Percentiles rank a stretch among this genome's conserved stretches.
Evolutionary conservation across 768 basidiomycete species (phyloP).

Genomic region (Pleurotus platypus): DNA sequence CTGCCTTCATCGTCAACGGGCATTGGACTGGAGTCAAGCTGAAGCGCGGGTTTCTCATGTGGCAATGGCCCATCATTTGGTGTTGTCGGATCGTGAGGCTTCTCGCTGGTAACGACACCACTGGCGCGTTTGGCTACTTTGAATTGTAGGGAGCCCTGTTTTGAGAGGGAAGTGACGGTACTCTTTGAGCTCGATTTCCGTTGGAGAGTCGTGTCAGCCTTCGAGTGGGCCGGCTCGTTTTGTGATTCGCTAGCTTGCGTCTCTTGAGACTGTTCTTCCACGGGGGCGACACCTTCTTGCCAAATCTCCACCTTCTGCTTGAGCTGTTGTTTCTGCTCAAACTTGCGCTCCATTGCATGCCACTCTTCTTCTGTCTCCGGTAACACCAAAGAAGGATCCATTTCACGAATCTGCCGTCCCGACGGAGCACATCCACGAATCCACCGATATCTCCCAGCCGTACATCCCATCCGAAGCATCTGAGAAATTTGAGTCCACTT

Average conservation of each 20-base stretch:
- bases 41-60: not conserved
- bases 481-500: conserved; percentile 43
- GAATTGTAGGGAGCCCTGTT: conserved; percentile 2
- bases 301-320: conserved; percentile 21
- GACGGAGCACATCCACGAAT: conserved; percentile 21
- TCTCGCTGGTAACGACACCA: not conserved
- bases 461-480: conserved; percentile 35
- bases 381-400: conserved; percentile 31
- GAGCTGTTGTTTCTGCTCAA: conserved; percentile 20
- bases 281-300: conserved; percentile 17
- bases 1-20: not conserved
- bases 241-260: conserved; percentile 28
- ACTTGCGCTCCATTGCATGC: conserved; percentile 39
- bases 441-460: conserved; percentile 30
- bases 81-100: not conserved
- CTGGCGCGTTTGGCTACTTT: conserved; percentile 2
- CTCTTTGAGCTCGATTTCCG: not conserved
- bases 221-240: not conserved
- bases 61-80: not conserved
- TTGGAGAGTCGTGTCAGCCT: not conserved
- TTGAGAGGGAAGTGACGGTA: not conserved
- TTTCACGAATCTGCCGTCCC: conserved; percentile 18
- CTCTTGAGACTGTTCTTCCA: conserved; percentile 27
- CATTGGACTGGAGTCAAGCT: not conserved
- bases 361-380: conserved; percentile 47